phyloP scores from a whole-genome alignment of 495 filamentous ascomycete species.

The Daldinia loculata region DNA sequence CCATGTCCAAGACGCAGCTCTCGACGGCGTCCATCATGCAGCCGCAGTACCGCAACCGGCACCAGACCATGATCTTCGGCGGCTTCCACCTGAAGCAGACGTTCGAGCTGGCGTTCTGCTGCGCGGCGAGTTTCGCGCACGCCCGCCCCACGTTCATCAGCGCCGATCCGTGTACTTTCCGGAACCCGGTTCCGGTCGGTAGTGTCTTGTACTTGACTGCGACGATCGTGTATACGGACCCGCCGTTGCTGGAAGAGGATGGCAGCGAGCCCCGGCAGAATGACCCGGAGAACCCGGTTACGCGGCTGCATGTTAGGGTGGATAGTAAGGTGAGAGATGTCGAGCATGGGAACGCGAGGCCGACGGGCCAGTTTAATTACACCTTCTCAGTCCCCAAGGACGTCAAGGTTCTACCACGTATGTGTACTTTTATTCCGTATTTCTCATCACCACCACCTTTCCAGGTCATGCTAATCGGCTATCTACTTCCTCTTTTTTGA shows the following conservation, averaged over 20 bases:
- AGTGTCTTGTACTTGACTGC: slow-evolving; percentile 83
- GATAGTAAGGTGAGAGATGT: slow-evolving; percentile 80
- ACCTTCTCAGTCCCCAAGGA: slow-evolving; percentile 80
- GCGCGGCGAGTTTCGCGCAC: slow-evolving; percentile 80
- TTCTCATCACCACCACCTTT: neutral
- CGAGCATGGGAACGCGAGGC: slow-evolving; percentile 76
- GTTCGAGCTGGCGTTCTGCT: slow-evolving; percentile 90
- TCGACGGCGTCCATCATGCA: slow-evolving; percentile 85
- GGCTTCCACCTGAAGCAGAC: slow-evolving; percentile 84
- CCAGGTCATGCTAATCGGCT: neutral
- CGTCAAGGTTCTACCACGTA: slow-evolving; percentile 74
- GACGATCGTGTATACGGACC: slow-evolving; percentile 80
- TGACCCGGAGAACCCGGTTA: slow-evolving; percentile 53
- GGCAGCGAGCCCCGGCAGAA: slow-evolving; percentile 46
- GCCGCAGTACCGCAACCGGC: slow-evolving; percentile 83
- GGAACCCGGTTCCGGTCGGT: slow-evolving; percentile 85
- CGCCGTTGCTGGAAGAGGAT: slow-evolving; percentile 56
- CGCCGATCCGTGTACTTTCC: slow-evolving; percentile 82
- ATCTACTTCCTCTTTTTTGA: neutral
- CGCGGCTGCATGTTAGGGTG: slow-evolving; percentile 78
- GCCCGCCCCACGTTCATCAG: slow-evolving; percentile 78
- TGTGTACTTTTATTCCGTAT: neutral
- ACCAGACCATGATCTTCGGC: slow-evolving; percentile 92
- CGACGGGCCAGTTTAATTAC: slow-evolving; percentile 86
- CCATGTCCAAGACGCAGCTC: slow-evolving; percentile 73